Percentiles rank a stretch among this genome's conserved stretches.
phyloP scores from a whole-genome alignment of 352 stramenopile genomes.

The Phytophthora colocasiae region DNA sequence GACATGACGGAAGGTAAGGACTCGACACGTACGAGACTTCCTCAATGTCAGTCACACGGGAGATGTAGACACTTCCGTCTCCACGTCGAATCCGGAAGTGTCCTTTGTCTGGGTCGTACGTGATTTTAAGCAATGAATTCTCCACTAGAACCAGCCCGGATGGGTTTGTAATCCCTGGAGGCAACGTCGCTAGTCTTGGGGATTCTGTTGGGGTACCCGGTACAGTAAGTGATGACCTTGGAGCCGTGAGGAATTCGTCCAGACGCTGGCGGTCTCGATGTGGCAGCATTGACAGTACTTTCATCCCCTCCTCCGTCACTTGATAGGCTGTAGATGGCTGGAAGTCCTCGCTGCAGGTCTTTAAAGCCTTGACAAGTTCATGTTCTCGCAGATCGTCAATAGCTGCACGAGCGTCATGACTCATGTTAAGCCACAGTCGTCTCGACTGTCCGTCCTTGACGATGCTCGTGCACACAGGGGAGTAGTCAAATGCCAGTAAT shows the following conservation, averaged over 20 bases:
- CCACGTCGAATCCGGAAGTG: conserved; percentile 89
- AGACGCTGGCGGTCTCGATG: conserved; percentile 57
- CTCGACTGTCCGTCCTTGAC: conserved; percentile 89
- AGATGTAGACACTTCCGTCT: conserved; percentile 90
- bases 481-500: conserved; percentile 97
- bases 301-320: conserved; percentile 52
- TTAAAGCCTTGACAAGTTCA: conserved; percentile 95
- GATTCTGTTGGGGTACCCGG: conserved; percentile 6
- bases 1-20: conserved; percentile 95
- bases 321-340: conserved; percentile 97
- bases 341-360: conserved; percentile 94
- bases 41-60: conserved; percentile 96
- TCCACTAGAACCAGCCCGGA: conserved; percentile 93
- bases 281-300: conserved; percentile 51
- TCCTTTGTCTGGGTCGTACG: conserved; percentile 89
- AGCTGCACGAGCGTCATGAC: conserved; percentile 95
- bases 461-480: conserved; percentile 94
- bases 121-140: conserved; percentile 92
- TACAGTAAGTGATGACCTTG: conserved; percentile 7
- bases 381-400: conserved; percentile 96
- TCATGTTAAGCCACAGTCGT: conserved; percentile 95
- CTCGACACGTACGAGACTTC: conserved; percentile 98
- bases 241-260: conserved; percentile 62
- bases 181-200: conserved; percentile 1
- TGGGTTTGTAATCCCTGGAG: neutral